Conservation (phyloP, 2,329 filamentous ascomycete species). For the Diaporthe ilicicola region DNA sequence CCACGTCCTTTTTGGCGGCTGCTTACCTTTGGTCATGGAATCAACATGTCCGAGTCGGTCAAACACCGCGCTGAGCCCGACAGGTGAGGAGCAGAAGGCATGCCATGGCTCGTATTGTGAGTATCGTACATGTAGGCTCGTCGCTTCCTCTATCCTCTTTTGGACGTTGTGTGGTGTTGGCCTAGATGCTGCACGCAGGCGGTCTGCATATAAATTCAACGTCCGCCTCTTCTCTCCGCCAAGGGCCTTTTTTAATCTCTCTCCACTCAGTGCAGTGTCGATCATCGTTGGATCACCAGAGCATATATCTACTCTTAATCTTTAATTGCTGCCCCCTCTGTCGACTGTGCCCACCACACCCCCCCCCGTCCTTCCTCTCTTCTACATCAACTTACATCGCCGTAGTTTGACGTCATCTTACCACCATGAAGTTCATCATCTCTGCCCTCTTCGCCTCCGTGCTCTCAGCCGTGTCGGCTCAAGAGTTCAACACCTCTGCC, state of each 20-base stretch:
- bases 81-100: background rate
- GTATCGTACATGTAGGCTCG: background rate
- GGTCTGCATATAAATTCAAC: conserved; percentile 21
- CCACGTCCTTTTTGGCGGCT: background rate
- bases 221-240: conserved; percentile 20
- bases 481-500: conserved; percentile 41
- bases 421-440: conserved; percentile 40
- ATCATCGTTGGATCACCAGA: conserved; percentile 14
- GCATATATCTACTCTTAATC: conserved; percentile 5
- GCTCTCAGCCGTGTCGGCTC: conserved; percentile 41
- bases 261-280: conserved; percentile 4
- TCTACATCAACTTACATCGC: background rate
- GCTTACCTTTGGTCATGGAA: background rate
- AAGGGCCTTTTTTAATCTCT: background rate
- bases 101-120: conserved; percentile 9
- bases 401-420: conserved; percentile 18
- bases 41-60: background rate
- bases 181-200: conserved; percentile 4
- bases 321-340: conserved; percentile 10
- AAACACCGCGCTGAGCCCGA: background rate
- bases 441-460: conserved; percentile 41
- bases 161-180: conserved; percentile 7
- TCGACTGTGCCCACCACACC: background rate
- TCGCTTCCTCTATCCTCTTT: background rate
- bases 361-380: background rate